These are phyloP conservation scores for Allium fistulosum DNA, from an alignment of 106 monocot species.

Conservation along the genomic window DNA sequence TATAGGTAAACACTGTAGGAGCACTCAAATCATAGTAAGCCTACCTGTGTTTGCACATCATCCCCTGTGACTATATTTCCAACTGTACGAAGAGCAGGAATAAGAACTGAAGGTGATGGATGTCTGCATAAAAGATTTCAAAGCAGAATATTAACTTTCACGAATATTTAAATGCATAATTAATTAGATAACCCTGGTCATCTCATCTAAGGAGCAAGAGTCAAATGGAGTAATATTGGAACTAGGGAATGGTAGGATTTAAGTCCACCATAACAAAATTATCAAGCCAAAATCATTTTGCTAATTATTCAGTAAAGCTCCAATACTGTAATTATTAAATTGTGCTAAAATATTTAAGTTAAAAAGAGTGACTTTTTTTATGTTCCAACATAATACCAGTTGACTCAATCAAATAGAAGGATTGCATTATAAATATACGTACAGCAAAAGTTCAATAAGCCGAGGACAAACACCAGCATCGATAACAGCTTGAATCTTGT, in stretches of 20 bases:
- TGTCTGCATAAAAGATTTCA: slow-evolving; percentile 4
- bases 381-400: too few species aligned
- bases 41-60: slow-evolving; percentile 49
- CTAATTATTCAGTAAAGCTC: too few species aligned
- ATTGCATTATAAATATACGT: not conserved
- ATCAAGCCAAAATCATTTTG: too few species aligned
- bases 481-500: slow-evolving; percentile 26
- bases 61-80: slow-evolving; percentile 40
- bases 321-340: too few species aligned
- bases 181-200: not conserved
- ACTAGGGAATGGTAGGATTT: too few species aligned
- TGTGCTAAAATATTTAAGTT: too few species aligned
- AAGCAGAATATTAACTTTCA: not conserved
- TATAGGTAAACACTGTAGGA: too few species aligned
- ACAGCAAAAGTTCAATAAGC: slow-evolving; percentile 29
- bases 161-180: not conserved
- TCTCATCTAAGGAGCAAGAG: too few species aligned
- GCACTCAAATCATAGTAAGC: not conserved
- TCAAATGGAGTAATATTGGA: too few species aligned
- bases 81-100: slow-evolving; percentile 26
- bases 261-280: too few species aligned
- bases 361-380: too few species aligned
- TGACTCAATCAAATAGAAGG: too few species aligned
- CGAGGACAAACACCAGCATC: slow-evolving; percentile 27
- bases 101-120: slow-evolving; percentile 26